phyloP scores from a whole-genome alignment of 305 asterid genomes.

The Striga hermonthica region DNA sequence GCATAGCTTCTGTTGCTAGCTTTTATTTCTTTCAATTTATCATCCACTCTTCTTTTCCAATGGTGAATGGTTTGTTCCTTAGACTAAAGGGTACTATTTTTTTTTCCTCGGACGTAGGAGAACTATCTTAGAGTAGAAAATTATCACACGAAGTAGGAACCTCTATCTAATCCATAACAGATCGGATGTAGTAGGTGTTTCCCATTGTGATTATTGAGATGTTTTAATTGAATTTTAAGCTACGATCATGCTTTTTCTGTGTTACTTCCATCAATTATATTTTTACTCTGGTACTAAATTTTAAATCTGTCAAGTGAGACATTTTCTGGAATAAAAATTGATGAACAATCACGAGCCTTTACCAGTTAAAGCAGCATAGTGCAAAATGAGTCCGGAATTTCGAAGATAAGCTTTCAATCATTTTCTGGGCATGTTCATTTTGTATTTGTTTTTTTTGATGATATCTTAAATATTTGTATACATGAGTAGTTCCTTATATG shows the following conservation, averaged over 20 bases:
- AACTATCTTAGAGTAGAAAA: neutral
- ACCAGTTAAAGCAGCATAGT: neutral
- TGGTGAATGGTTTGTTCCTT: too few species aligned
- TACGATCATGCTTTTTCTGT: neutral
- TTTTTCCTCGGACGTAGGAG: neutral
- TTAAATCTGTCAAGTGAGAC: neutral
- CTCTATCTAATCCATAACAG: neutral
- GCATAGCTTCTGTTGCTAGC: conserved; percentile 23
- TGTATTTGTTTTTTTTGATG: neutral
- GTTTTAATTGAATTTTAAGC: neutral
- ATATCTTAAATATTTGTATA: neutral
- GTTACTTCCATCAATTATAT: too few species aligned
- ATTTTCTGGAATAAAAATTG: neutral
- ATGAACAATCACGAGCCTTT: neutral
- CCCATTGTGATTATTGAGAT: neutral
- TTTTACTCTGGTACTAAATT: neutral
- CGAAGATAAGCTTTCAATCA: neutral
- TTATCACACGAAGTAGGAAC: conserved; percentile 17
- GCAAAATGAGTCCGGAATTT: neutral
- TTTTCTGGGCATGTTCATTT: conserved; percentile 1
- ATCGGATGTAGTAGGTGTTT: too few species aligned
- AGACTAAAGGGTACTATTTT: too few species aligned
- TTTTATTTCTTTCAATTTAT: conserved; percentile 13
- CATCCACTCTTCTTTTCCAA: neutral
- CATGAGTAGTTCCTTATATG: neutral